phyloP scores from a whole-genome alignment of 345 rosid species.

The Camelina sativa region DNA sequence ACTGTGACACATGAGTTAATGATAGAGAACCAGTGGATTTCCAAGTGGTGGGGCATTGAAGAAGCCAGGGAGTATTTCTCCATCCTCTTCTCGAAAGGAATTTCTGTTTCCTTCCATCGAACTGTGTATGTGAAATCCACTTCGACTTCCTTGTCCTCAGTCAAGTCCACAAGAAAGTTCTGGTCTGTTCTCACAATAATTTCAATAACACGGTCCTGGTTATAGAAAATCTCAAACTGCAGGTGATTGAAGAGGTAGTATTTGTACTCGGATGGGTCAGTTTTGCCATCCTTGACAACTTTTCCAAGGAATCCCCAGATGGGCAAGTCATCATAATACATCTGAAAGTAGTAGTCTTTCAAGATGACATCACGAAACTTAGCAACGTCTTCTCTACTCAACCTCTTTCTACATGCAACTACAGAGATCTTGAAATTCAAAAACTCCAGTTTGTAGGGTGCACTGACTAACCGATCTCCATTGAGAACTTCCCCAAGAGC shows the following conservation, averaged over 20 bases:
- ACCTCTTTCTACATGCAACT: slow-evolving; percentile 52
- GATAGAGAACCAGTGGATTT: slow-evolving; percentile 65
- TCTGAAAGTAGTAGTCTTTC: slow-evolving; percentile 64
- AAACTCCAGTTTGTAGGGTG: slow-evolving; percentile 61
- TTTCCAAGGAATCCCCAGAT: slow-evolving; percentile 63
- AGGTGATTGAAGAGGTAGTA: slow-evolving; percentile 57
- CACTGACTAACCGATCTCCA: slow-evolving; percentile 71
- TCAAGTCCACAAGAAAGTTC: slow-evolving; percentile 49
- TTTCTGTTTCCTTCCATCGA: slow-evolving; percentile 60
- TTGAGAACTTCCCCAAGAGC: slow-evolving; percentile 76
- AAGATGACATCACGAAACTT: slow-evolving; percentile 48
- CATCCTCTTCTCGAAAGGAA: slow-evolving; percentile 62
- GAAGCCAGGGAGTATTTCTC: slow-evolving; percentile 59
- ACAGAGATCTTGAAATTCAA: slow-evolving; percentile 50
- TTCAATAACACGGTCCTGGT: slow-evolving; percentile 61
- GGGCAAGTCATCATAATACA: slow-evolving; percentile 67
- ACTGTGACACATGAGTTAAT: slow-evolving; percentile 65
- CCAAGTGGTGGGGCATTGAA: slow-evolving; percentile 58
- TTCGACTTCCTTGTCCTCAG: slow-evolving; percentile 56
- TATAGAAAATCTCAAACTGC: slow-evolving; percentile 54
- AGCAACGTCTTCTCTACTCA: slow-evolving; percentile 50
- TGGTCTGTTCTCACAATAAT: slow-evolving; percentile 51
- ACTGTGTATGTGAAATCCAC: slow-evolving; percentile 58
- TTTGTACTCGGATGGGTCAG: slow-evolving; percentile 51
- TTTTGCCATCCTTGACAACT: slow-evolving; percentile 51